A percentile compares a stretch with the other conserved stretches of the same genome.
phyloP scores from a whole-genome alignment of 805 yeast genomes.

The Debaryomyces tyrocola region DNA sequence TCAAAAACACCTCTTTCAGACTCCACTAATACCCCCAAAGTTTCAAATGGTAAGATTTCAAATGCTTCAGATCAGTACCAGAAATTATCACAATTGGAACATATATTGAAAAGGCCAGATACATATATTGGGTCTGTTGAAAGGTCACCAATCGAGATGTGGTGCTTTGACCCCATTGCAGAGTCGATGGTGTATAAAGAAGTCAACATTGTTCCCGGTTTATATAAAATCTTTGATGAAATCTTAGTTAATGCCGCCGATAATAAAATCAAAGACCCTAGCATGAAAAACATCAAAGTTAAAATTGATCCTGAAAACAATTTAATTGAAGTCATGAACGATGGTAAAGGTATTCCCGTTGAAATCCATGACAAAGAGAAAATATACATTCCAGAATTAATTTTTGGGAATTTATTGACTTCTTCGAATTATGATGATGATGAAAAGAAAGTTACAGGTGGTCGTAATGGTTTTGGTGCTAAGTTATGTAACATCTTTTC shows the following conservation, averaged over 20 bases:
- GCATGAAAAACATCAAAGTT: conserved; percentile 86
- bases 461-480: conserved; percentile 98
- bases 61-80: conserved; percentile 78
- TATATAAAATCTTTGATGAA: conserved; percentile 95
- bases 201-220: conserved; percentile 90
- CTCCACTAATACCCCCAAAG: conserved; percentile 20
- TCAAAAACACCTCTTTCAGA: conserved; percentile 20
- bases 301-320: conserved; percentile 73
- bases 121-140: conserved; percentile 97
- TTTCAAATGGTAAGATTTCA: conserved; percentile 12
- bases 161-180: conserved; percentile 67
- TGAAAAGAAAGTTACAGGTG: conserved; percentile 95
- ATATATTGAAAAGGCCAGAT: conserved; percentile 95
- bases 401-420: conserved; percentile 91
- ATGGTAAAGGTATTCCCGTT: conserved; percentile 93
- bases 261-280: conserved; percentile 91
- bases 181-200: conserved; percentile 49
- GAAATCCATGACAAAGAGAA: conserved; percentile 91
- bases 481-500: conserved; percentile 95
- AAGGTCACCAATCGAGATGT: conserved; percentile 71
- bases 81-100: conserved; percentile 92
- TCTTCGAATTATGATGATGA: conserved; percentile 96
- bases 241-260: conserved; percentile 98
- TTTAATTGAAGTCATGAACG: conserved; percentile 78
- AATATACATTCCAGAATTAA: conserved; percentile 92